Evolutionary conservation across 169 alveolate species (phyloP).

Genomic region (Toxoplasma gondii): DNA sequence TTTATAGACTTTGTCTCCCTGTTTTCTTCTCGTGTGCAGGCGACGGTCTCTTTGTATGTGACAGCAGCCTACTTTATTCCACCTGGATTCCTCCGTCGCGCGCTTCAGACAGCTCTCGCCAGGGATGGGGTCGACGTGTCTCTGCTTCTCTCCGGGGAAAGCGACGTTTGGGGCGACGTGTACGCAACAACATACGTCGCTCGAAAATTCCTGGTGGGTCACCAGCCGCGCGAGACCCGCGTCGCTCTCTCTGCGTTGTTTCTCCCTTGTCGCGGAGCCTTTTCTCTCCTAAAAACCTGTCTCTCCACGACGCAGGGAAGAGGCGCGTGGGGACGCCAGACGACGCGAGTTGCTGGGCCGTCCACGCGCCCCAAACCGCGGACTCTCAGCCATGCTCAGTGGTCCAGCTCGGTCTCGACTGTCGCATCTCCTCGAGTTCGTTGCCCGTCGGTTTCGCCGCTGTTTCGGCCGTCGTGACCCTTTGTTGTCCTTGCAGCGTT

Average conservation of each 20-base stretch:
- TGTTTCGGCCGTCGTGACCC: too few species aligned
- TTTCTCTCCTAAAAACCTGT: background rate
- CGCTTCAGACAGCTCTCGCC: background rate
- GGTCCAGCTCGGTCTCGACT: too few species aligned
- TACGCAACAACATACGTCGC: conserved; percentile 37
- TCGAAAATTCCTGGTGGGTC: conserved; percentile 33
- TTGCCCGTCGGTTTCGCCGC: too few species aligned
- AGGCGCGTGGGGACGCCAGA: too few species aligned
- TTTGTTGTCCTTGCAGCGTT: too few species aligned
- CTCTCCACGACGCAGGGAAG: background rate
- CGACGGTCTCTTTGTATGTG: background rate
- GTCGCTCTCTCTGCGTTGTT: too few species aligned
- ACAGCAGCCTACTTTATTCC: conserved; percentile 42
- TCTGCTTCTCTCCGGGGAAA: conserved; percentile 34
- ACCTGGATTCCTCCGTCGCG: conserved; percentile 44
- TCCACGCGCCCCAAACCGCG: too few species aligned
- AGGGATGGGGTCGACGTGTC: conserved; percentile 22
- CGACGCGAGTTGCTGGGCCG: too few species aligned
- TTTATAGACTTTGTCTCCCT: background rate
- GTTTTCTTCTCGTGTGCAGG: conserved; percentile 16
- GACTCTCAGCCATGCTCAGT: too few species aligned
- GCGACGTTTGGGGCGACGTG: conserved; percentile 49
- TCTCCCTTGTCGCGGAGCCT: too few species aligned
- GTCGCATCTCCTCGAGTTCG: too few species aligned
- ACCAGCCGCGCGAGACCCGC: background rate